Evolutionary conservation across 2,329 filamentous ascomycete species (phyloP).

Genomic region (Colletotrichum trifolii): DNA sequence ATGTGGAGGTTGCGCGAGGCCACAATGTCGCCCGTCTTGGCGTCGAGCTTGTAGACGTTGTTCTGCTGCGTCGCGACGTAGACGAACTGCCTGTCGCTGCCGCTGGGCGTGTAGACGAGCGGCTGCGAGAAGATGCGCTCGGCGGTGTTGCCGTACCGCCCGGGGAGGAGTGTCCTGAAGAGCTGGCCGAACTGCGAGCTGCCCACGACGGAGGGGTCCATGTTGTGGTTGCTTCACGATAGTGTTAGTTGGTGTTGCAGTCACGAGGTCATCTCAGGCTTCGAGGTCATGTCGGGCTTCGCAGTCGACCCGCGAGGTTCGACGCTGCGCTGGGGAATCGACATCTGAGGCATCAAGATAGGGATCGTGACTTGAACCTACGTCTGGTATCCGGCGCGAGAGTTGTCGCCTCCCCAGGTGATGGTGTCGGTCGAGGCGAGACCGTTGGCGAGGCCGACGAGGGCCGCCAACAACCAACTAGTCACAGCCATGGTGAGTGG

Average conservation of each 20-base stretch:
- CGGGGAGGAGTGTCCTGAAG: conserved; percentile 63
- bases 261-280: conserved; percentile 1
- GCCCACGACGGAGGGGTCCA: conserved; percentile 68
- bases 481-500: conserved; percentile 33
- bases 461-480: conserved; percentile 40
- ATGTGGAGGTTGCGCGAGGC: conserved; percentile 58
- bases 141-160: conserved; percentile 58
- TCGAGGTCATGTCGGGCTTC: neutral
- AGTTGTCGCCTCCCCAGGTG: conserved; percentile 69
- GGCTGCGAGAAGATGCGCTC: conserved; percentile 67
- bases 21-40: conserved; percentile 64
- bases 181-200: conserved; percentile 66
- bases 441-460: conserved; percentile 48
- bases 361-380: conserved; percentile 43
- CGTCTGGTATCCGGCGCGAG: conserved; percentile 64
- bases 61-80: conserved; percentile 69
- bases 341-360: neutral
- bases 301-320: neutral
- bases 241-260: neutral
- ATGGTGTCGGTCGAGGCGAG: conserved; percentile 64
- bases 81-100: conserved; percentile 60
- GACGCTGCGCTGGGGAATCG: neutral
- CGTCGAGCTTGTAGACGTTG: conserved; percentile 67
- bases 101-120: conserved; percentile 58
- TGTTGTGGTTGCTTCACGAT: conserved; percentile 64